Percentiles rank a stretch among this genome's conserved stretches.
These are phyloP conservation scores for Sequoiadendron giganteum DNA, from an alignment of 75 land plant genomes.

Conservation along the genomic window DNA sequence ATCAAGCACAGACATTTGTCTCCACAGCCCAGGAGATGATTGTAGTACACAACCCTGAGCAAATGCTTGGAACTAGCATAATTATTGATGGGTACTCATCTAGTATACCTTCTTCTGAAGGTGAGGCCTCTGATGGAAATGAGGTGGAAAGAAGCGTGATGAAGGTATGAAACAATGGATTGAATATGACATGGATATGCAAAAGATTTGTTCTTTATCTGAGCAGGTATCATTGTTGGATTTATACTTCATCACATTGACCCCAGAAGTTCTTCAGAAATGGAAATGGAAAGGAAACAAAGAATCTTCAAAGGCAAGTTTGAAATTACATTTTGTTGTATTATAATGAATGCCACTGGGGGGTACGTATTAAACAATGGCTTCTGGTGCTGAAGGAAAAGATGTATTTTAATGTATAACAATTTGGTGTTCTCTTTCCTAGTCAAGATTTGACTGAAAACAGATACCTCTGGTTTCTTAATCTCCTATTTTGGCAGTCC, in stretches of 20 bases:
- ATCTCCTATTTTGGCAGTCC: not conserved
- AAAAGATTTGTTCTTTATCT: not conserved
- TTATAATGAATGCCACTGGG: not conserved
- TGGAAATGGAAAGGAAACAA: not conserved
- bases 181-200: not conserved
- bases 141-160: not conserved
- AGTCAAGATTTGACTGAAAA: not conserved
- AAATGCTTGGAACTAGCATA: not conserved
- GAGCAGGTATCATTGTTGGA: not conserved
- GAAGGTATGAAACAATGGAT: not conserved
- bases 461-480: not conserved
- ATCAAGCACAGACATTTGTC: constrained; percentile 30
- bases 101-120: constrained; percentile 7
- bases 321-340: constrained; percentile 2
- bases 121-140: not conserved
- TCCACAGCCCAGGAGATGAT: constrained; percentile 35
- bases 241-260: not conserved
- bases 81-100: not conserved
- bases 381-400: not conserved
- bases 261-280: not conserved
- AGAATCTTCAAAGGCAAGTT: not conserved
- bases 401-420: not conserved
- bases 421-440: not conserved
- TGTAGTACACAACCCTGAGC: not conserved
- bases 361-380: not conserved